Evolutionary conservation across 2,329 filamentous ascomycete genomes (phyloP), one percentile per base, ranked within the genome.

Genomic region (Thielaviopsis cerberus): DNA sequence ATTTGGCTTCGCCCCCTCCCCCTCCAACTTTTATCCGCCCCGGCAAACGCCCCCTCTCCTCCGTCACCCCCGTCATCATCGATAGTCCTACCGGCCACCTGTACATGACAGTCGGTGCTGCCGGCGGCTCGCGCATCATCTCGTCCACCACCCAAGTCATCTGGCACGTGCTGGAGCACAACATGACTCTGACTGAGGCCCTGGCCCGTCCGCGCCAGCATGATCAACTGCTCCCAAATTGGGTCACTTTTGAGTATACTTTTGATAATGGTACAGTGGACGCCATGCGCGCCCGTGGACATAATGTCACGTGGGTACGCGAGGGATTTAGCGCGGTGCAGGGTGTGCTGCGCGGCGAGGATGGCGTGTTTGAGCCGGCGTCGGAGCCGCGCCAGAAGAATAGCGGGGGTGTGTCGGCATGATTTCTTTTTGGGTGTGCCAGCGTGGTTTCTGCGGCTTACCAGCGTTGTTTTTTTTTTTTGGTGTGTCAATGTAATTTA

Each of bases 81-180:
- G 80, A 85, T 58, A 72, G 77, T 60, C 71, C 77, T 2, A 77
- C 84, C 64, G 78, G 80, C 20, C 13, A n/a, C 11, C 74, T 94
- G 1, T 84, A 83, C 66, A 79, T 86, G 59, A 73, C 81, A 57
- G 77, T 86, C 7, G 88, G 88, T 48, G 83, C 87, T 0, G 87
- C 88, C 0, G 89, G 89, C 30, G 89, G 88, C 2, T 86, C 81
- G 22, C 78, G 86, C 26, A 95, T 95, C 71, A 88, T 90, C 66
- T 91, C 87, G 0, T 72, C 85, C 2, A 90, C 85, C 0, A 76
- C 88, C 7, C 86, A 88, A 66, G 82, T 82, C 45, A 71, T 89
- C 4, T 83, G 86, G 71, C 79, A 88, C 65, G 75, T 87, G 5
- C 71, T 94, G 2, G 84, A 91, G 64, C 76, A 80, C 62, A 67